Evolutionary conservation across 2,329 filamentous ascomycete species (phyloP).

Genomic region (Pseudofabraea citricarpa): DNA sequence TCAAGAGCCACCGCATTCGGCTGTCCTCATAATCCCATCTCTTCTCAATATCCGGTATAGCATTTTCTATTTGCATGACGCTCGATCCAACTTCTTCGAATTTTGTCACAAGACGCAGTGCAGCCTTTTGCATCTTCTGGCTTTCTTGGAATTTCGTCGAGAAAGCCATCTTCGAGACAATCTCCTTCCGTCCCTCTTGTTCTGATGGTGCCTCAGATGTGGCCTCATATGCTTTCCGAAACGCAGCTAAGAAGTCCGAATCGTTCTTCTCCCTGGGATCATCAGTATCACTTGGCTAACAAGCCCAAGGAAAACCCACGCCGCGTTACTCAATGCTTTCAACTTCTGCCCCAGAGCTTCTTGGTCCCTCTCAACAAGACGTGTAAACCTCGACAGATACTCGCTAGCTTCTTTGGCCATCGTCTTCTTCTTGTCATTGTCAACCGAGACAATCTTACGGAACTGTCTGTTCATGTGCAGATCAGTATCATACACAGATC

Average conservation of each 20-base stretch:
- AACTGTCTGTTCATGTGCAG: background rate
- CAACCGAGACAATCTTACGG: background rate
- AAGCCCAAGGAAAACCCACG: no score
- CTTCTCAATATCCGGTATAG: background rate
- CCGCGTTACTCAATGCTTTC: no score
- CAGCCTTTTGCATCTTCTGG: background rate
- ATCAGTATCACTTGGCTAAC: background rate
- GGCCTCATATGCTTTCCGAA: constrained; percentile 13
- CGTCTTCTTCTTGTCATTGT: constrained; percentile 8
- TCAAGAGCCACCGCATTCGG: background rate
- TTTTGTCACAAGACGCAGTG: background rate
- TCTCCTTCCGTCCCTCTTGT: background rate
- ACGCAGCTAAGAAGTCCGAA: constrained; percentile 13
- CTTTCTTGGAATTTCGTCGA: no score
- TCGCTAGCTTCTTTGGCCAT: constrained; percentile 10
- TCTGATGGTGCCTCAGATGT: background rate
- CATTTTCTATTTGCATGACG: no score
- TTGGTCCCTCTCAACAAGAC: no score
- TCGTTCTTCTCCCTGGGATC: constrained; percentile 13
- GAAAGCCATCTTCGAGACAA: no score
- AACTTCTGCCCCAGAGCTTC: constrained; percentile 9
- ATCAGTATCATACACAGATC: background rate
- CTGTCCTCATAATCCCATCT: background rate
- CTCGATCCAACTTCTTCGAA: background rate
- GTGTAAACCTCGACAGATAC: constrained; percentile 12